Percentiles rank a stretch among this genome's conserved stretches.
Conservation (phyloP, 768 basidiomycete species). For the Dioszegia aurantiaca region DNA sequence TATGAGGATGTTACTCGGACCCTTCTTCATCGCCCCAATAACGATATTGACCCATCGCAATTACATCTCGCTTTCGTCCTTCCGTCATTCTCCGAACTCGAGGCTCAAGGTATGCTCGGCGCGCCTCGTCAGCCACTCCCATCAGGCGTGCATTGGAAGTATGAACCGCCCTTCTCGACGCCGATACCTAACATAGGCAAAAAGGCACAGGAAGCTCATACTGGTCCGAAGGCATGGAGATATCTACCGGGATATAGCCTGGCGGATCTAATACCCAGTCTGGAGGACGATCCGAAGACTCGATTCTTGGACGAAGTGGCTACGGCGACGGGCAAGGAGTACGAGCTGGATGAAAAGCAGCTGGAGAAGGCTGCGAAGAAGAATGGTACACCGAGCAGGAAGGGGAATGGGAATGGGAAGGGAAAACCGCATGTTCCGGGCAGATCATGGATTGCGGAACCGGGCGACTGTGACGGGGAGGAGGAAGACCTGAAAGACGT, state of each 20-base stretch:
- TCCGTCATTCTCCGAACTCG: slow-evolving; percentile 37
- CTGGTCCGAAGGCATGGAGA: neutral
- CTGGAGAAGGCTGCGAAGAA: neutral
- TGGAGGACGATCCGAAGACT: slow-evolving; percentile 96
- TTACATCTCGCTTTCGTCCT: slow-evolving; percentile 35
- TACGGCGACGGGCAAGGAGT: neutral
- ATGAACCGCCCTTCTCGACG: slow-evolving; percentile 36
- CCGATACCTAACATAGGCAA: slow-evolving; percentile 13
- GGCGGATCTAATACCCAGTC: slow-evolving; percentile 76
- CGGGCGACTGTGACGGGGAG: too few species aligned
- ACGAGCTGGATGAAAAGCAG: neutral
- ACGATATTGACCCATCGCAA: neutral
- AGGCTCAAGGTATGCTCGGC: slow-evolving; percentile 42
- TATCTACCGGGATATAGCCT: slow-evolving; percentile 47
- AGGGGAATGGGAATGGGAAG: neutral
- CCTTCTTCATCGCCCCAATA: slow-evolving; percentile 43
- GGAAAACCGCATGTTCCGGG: neutral
- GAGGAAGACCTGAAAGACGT: too few species aligned
- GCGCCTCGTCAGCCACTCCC: slow-evolving; percentile 22
- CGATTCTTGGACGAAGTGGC: slow-evolving; percentile 90
- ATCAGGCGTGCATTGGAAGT: slow-evolving; percentile 55
- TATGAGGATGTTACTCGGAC: slow-evolving; percentile 61
- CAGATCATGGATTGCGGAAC: too few species aligned
- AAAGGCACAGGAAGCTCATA: slow-evolving; percentile 8
- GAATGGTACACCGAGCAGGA: too few species aligned